Percentiles rank a stretch among this genome's conserved stretches.
Conservation (phyloP, 495 filamentous ascomycete genomes). For the Paragyromitra xinjiangensis region DNA sequence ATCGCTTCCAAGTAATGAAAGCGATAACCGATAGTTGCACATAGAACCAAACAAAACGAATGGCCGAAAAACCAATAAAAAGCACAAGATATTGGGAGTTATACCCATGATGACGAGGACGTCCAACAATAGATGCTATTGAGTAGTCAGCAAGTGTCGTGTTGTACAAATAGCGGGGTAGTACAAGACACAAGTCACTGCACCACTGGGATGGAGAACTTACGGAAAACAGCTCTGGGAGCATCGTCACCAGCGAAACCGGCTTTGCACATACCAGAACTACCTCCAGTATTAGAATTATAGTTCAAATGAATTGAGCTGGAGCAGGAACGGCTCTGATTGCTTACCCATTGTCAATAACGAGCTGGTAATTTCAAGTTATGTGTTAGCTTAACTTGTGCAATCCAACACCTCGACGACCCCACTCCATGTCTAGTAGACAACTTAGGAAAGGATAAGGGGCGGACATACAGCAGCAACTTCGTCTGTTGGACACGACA, state of each 20-base stretch:
- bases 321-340: slow-evolving; percentile 1
- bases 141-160: slow-evolving; percentile 43
- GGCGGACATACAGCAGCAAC: slow-evolving; percentile 75
- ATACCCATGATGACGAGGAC: slow-evolving; percentile 99
- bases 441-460: slow-evolving; percentile 10
- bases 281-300: slow-evolving; percentile 59
- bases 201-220: slow-evolving; percentile 65
- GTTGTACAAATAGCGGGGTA: slow-evolving; percentile 53
- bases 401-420: slow-evolving; percentile 29
- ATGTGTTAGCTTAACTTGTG: slow-evolving; percentile 53
- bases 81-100: slow-evolving; percentile 55
- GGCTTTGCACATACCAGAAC: slow-evolving; percentile 99
- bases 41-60: slow-evolving; percentile 41
- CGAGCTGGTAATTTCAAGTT: slow-evolving; percentile 67
- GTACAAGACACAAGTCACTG: slow-evolving; percentile 50
- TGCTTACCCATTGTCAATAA: slow-evolving; percentile 99
- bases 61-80: background rate
- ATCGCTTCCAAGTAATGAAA: slow-evolving; percentile 8
- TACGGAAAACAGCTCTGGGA: slow-evolving; percentile 99
- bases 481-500: slow-evolving; percentile 78
- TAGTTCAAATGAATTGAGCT: slow-evolving; percentile 23
- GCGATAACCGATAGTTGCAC: slow-evolving; percentile 29
- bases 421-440: slow-evolving; percentile 34
- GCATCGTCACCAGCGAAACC: slow-evolving; percentile 99
- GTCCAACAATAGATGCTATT: slow-evolving; percentile 96